Base-by-base conservation (phyloP, 208 protist species). In the Porcisia deanei region DNA sequence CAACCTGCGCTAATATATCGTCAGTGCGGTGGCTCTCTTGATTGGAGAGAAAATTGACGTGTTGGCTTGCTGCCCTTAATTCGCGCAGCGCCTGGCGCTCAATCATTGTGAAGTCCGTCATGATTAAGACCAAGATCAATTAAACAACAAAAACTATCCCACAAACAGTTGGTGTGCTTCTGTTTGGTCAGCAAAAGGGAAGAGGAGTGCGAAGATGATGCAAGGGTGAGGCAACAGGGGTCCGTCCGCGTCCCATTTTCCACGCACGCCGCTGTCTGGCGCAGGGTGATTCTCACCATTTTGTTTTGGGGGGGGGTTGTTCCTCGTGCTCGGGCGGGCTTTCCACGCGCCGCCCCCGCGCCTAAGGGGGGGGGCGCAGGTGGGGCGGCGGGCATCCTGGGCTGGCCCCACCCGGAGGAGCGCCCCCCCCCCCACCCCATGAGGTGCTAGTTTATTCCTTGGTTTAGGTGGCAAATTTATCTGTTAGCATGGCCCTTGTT, bases 1-100 rank as follows among this genome's bases (percentile, higher is more conserved):
- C 59, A 0, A 81, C 37, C 18, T 66, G 22, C 16, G 65, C 57
- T 0, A 81, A 49, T n/a, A 58, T 30, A 66, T 77, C 39, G 0
- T 25, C 37, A 37, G 41, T 16, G 37, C 10, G 16, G 14, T 53
- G 71, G 34, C 41, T 30, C 39, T 20, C 52, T 45, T n/a, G 55
- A 14, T 43, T 25, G 20, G 43, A n/a, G 43, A 58, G 58, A 14
- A 30, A 30, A 37, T 58, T n/a, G 49, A 72, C 37, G 9, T 9
- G 1, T 16, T 45, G 39, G 14, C 49, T 59, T n/a, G n/a, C 1
- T 9, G 30, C 16, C 18, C 37, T 54, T 7, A 72, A 58, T 7
- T 25, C 30, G 25, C 47, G 53, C 53, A 72, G 37, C 68, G 20
- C 53, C 1, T 57, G 47, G 3, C 53, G 68, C 68, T 72, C 52